phyloP scores from a whole-genome alignment of 208 protist genomes.

The Leptomonas pyrrhocoris region DNA sequence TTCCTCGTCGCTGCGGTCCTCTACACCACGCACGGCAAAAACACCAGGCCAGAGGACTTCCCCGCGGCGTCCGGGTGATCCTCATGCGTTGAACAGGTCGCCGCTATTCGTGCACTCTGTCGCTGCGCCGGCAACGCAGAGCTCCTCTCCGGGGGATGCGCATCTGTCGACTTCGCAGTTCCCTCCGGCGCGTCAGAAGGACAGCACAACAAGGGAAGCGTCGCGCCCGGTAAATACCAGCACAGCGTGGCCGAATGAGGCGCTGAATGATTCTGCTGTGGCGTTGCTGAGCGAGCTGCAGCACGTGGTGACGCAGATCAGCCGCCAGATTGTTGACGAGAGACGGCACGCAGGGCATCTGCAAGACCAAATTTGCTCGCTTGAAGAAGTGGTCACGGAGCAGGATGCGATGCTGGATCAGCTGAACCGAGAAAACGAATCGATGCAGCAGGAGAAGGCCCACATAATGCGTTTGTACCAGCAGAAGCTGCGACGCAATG shows the following conservation, averaged over 20 bases:
- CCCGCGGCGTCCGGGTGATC: no score
- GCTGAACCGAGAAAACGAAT: constrained; percentile 33
- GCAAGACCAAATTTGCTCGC: constrained; percentile 36
- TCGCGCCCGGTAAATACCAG: no score
- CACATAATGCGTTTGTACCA: constrained; percentile 37
- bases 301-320: constrained; percentile 49
- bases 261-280: constrained; percentile 29
- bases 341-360: constrained; percentile 36
- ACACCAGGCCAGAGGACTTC: no score
- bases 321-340: constrained; percentile 42
- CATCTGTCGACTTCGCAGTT: not conserved
- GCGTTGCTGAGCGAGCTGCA: constrained; percentile 46
- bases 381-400: constrained; percentile 40
- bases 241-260: not conserved
- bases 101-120: no score
- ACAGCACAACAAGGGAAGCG: not conserved
- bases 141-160: no score
- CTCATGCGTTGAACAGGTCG: no score
- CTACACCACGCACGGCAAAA: no score
- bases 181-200: not conserved
- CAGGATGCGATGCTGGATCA: constrained; percentile 57
- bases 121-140: no score
- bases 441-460: constrained; percentile 36
- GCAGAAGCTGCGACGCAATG: constrained; percentile 28
- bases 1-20: not conserved